Evolutionary conservation across 2,329 filamentous ascomycete species (phyloP).

Genomic region (Arthrobotrys entomopaga): DNA sequence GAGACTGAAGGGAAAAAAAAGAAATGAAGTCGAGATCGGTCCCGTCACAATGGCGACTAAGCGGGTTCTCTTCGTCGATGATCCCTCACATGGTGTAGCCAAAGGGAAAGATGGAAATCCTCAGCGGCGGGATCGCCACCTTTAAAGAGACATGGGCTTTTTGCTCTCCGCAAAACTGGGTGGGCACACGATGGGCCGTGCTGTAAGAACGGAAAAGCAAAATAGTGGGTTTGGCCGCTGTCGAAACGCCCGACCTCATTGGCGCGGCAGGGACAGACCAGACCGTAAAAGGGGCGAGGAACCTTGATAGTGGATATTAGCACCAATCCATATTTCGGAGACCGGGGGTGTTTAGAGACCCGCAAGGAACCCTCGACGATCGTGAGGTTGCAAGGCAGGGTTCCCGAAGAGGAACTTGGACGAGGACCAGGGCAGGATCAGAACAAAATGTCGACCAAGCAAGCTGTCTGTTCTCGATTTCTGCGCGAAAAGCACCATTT

Average conservation of each 20-base stretch:
- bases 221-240: slow-evolving; percentile 41
- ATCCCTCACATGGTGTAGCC: slow-evolving; percentile 54
- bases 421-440: slow-evolving; percentile 16
- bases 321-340: slow-evolving; percentile 35
- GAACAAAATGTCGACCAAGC: not conserved
- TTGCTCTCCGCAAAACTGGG: slow-evolving; percentile 9
- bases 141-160: slow-evolving; percentile 55
- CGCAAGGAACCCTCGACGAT: slow-evolving; percentile 46
- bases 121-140: slow-evolving; percentile 46
- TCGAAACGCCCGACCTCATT: slow-evolving; percentile 38
- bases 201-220: slow-evolving; percentile 50
- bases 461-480: slow-evolving; percentile 9
- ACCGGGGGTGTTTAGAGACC: slow-evolving; percentile 41
- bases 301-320: slow-evolving; percentile 55
- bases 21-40: slow-evolving; percentile 50
- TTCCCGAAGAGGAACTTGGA: slow-evolving; percentile 51
- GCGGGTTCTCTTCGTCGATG: slow-evolving; percentile 52
- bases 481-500: slow-evolving; percentile 3
- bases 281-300: slow-evolving; percentile 53
- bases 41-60: slow-evolving; percentile 53
- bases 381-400: slow-evolving; percentile 37
- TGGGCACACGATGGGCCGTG: slow-evolving; percentile 40
- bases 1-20: slow-evolving; percentile 16
- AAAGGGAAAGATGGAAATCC: slow-evolving; percentile 33
- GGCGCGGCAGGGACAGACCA: slow-evolving; percentile 50